Evolutionary conservation across 2,329 filamentous ascomycete species (phyloP).

Genomic region (Talaromyces sp.): DNA sequence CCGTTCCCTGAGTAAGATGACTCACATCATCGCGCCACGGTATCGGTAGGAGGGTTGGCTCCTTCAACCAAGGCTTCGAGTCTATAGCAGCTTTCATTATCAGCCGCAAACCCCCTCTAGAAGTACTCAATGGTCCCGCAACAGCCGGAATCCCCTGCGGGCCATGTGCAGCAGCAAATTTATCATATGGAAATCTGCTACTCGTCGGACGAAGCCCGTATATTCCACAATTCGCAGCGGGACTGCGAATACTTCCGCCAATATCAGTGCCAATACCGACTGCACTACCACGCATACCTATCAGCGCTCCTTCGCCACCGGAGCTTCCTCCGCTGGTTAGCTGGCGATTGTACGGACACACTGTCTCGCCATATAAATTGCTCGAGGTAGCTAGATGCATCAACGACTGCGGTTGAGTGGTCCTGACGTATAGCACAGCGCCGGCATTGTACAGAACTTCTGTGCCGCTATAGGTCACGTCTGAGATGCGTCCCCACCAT

Average conservation of each 20-base stretch:
- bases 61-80: conserved; percentile 31
- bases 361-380: conserved; percentile 26
- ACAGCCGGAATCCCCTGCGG: conserved; percentile 20
- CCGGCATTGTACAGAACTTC: conserved; percentile 28
- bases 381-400: conserved; percentile 48
- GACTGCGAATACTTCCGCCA: conserved; percentile 34
- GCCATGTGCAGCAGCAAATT: background rate
- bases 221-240: conserved; percentile 32
- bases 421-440: conserved; percentile 56
- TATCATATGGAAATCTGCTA: conserved; percentile 2
- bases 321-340: conserved; percentile 30
- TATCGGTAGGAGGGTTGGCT: conserved; percentile 35
- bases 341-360: conserved; percentile 28
- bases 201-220: conserved; percentile 35
- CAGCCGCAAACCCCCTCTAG: conserved; percentile 25
- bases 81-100: conserved; percentile 32
- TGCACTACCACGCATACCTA: conserved; percentile 33
- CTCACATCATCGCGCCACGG: conserved; percentile 27
- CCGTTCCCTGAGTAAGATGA: conserved; percentile 26
- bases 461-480: conserved; percentile 9
- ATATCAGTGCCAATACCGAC: conserved; percentile 35
- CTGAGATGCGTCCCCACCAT: conserved; percentile 11
- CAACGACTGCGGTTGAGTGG: conserved; percentile 59
- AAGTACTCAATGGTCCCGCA: conserved; percentile 29
- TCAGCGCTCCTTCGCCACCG: conserved; percentile 35